A percentile compares a stretch with the other conserved stretches of the same genome.
Conservation (phyloP, 352 stramenopile genomes). For the Globisporangium heterothallicum region DNA sequence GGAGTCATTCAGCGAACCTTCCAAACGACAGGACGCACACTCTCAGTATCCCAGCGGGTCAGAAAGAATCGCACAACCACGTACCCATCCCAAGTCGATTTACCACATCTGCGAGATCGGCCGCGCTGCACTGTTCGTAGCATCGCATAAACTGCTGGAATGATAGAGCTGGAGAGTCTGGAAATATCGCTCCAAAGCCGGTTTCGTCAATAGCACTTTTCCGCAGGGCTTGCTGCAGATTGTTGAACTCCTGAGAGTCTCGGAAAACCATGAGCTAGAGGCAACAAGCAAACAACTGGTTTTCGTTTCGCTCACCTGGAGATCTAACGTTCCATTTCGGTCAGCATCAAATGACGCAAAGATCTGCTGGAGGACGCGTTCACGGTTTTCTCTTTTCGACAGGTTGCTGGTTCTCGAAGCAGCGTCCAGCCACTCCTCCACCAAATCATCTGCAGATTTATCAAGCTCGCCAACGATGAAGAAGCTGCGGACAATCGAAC, state of each 20-base stretch:
- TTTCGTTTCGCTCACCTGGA: constrained; percentile 23
- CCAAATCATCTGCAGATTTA: constrained; percentile 29
- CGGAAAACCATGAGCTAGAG: not conserved
- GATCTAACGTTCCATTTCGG: constrained; percentile 27
- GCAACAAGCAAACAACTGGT: not conserved
- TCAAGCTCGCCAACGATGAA: constrained; percentile 34
- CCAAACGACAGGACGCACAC: not conserved
- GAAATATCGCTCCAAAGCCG: constrained; percentile 36
- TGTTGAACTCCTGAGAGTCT: constrained; percentile 45
- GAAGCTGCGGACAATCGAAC: constrained; percentile 22
- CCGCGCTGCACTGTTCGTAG: constrained; percentile 33
- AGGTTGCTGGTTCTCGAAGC: constrained; percentile 20
- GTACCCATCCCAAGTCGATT: constrained; percentile 37
- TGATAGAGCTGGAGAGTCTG: constrained; percentile 17
- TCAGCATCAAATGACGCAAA: constrained; percentile 43
- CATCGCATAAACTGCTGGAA: constrained; percentile 28
- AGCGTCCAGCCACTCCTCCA: constrained; percentile 18
- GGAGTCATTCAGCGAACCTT: constrained; percentile 33
- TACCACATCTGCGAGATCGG: constrained; percentile 29
- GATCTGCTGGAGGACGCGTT: constrained; percentile 27
- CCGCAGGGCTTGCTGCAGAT: constrained; percentile 43
- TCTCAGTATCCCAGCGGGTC: not conserved
- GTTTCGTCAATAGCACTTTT: constrained; percentile 33
- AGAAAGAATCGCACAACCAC: not conserved
- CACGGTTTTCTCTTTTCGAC: constrained; percentile 34